Evolutionary conservation across 78 protist genomes (phyloP), one percentile per base, ranked within the genome.

Genomic region (Diacronema lutheri): DNA sequence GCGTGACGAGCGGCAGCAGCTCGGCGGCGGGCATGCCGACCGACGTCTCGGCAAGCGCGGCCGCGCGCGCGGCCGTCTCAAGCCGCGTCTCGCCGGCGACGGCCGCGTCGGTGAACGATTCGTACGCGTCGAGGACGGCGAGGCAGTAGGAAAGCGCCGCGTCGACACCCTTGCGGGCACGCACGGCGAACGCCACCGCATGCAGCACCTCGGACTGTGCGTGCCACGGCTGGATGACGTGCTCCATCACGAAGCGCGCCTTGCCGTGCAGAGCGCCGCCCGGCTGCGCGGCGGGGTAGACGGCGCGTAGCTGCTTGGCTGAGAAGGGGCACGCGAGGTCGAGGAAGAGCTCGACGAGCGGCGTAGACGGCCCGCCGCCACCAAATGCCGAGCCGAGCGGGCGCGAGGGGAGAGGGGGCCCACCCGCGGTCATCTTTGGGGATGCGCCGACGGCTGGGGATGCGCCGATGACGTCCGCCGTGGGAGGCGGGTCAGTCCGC

Each of bases 211-310:
- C 0, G 26, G 38, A 13, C 79, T 83, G 87, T 9, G 80, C 25
- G 21, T 83, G 87, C 87, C 87, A 83, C 38, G 87, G 87, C 87
- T 83, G 87, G 19, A 29, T 29, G 13, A 83, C 87, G 4, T 69
- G 76, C 26, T 83, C 64, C 13, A 83, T 4, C 21, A 69, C 21
- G 40, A 73, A 72, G 57, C n/a, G 11, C 33, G 41, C 87, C 14
- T 26, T 2, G 14, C 12, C 65, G 62, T 14, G 61, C 6, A 20
- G 20, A 21, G 14, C 21, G 20, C 14, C 44, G 37, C 10, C 23
- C 14, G 35, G 40, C 6, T 29, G n/a, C 1, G 9, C 40, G 55
- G 10, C 19, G 37, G n/a, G n/a, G 7, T 44, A 44, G 16, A 38
- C 33, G 11, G 57, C 11, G 29, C 0, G 1, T 11, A 46, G 40